Percentiles rank a stretch among this genome's conserved stretches.
Conservation (phyloP, 352 stramenopile species). For the Stephanocyclus meneghinianus region DNA sequence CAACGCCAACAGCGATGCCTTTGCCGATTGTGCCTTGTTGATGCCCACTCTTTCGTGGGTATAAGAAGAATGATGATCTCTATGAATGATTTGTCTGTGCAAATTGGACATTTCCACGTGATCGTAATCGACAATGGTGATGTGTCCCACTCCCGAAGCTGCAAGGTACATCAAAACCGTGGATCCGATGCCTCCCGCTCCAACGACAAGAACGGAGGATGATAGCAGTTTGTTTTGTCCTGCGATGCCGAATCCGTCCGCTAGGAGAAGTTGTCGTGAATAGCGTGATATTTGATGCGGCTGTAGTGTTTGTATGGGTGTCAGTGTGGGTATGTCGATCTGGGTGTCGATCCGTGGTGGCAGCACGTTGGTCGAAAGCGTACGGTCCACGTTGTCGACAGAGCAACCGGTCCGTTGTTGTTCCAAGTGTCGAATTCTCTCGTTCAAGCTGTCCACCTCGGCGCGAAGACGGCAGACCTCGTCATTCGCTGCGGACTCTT, state of each 20-base stretch:
- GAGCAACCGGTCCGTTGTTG: not conserved
- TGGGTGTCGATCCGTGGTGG: not conserved
- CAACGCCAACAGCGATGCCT: conserved; percentile 65
- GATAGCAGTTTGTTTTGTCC: conserved; percentile 87
- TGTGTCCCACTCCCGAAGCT: conserved; percentile 89
- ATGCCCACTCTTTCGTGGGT: conserved; percentile 35
- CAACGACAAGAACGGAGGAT: conserved; percentile 89
- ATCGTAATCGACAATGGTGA: conserved; percentile 95
- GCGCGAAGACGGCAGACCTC: conserved; percentile 34
- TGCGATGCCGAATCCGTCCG: conserved; percentile 86
- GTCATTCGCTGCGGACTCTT: not conserved
- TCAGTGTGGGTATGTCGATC: not conserved
- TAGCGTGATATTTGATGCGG: conserved; percentile 86
- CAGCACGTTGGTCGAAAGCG: no score
- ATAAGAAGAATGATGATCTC: conserved; percentile 72
- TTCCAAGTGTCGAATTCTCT: conserved; percentile 49
- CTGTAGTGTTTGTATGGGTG: conserved; percentile 25
- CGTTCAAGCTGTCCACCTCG: conserved; percentile 46
- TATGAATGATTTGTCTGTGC: conserved; percentile 94
- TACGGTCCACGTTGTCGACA: no score
- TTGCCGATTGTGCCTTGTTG: conserved; percentile 90
- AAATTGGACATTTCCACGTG: conserved; percentile 94
- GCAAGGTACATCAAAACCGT: conserved; percentile 93
- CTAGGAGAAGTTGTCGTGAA: conserved; percentile 90
- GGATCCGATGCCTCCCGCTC: conserved; percentile 93